Percentiles rank a stretch among this genome's conserved stretches.
Evolutionary conservation across 129 eudicot genomes (phyloP).

Genomic region (Helianthus tuberosus): DNA sequence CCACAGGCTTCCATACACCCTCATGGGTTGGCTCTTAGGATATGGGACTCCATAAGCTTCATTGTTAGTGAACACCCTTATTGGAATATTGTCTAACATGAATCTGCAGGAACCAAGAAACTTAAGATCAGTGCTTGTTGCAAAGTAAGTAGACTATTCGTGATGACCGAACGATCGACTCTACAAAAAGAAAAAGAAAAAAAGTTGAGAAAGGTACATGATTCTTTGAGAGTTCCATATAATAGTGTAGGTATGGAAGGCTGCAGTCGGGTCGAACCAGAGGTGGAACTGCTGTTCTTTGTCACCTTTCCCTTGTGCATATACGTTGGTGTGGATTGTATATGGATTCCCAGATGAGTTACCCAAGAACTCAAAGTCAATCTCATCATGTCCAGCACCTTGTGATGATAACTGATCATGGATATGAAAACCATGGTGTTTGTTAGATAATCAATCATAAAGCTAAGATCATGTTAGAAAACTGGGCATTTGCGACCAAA

Average conservation of each 20-base stretch:
- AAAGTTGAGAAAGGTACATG: slow-evolving; percentile 19
- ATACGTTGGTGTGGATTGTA: slow-evolving; percentile 43
- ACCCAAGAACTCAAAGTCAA: slow-evolving; percentile 45
- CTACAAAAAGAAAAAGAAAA: not conserved
- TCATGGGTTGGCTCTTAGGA: slow-evolving; percentile 41
- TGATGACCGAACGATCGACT: too few species aligned
- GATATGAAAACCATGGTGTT: not conserved
- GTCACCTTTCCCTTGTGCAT: slow-evolving; percentile 42
- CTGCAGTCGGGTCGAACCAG: slow-evolving; percentile 45
- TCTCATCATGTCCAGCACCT: slow-evolving; percentile 47
- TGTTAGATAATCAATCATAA: not conserved
- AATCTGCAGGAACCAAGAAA: slow-evolving; percentile 16
- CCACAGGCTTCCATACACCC: slow-evolving; percentile 40
- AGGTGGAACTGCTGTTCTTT: slow-evolving; percentile 48
- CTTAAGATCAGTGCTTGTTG: not conserved
- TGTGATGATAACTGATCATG: slow-evolving; percentile 37
- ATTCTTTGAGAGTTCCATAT: slow-evolving; percentile 43
- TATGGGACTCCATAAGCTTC: slow-evolving; percentile 29
- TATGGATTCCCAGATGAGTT: slow-evolving; percentile 41
- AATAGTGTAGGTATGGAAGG: slow-evolving; percentile 46
- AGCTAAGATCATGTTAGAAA: not conserved
- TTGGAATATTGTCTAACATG: slow-evolving; percentile 31
- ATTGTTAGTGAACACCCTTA: slow-evolving; percentile 34
- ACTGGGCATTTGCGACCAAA: too few species aligned
- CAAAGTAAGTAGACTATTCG: not conserved